Base-by-base conservation (phyloP, 768 basidiomycete genomes). In the Mycena galericulata region DNA sequence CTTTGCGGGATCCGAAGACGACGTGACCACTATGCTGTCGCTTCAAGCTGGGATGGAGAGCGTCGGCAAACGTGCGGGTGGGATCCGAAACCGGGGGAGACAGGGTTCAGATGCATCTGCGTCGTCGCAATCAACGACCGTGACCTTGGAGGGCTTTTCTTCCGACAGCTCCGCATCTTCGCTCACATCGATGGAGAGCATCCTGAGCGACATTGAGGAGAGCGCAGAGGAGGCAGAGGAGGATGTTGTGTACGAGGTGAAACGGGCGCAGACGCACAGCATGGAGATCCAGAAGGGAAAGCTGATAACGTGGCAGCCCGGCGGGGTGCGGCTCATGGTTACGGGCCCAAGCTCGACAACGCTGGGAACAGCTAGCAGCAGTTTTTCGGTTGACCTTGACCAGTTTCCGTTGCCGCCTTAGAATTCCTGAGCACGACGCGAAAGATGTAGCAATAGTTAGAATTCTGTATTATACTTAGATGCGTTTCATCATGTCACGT, bases 261-360 rank as follows among this genome's bases (percentile, higher is more conserved):
- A 79, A 69, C 80, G 84, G 15, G 86, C 79, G 3, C 86, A 84
- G 53, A 82, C 85, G 51, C 83, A 81, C 73, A 88, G 86, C 67
- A 77, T 88, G 73, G 84, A 86, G 72, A 78, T 87, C 67, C 84
- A 86, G 75, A 82, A 80, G 73, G 86, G 83, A 5, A 77, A 85
- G 50, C 71, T 88, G 29, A 70, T 87, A 34, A 41, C 60, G 10
- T 65, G 65, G 62, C 62, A 56, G 34, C 62, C 70, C 7, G 67
- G 61, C 18, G 66, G 68, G 22, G 63, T 76, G 46, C 75, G 76
- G 32, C 63, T 81, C 9, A 75, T 81, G 70, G 77, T 83, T 60
- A 81, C 83, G 1, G 71, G 77, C 24, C 80, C 83, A 4, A 83
- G 82, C 69, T 76, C 74, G 20, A 73, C 75, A 22, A 80, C 80